phyloP scores from a whole-genome alignment of 2,329 filamentous ascomycete genomes.

The Xylaria sp. region DNA sequence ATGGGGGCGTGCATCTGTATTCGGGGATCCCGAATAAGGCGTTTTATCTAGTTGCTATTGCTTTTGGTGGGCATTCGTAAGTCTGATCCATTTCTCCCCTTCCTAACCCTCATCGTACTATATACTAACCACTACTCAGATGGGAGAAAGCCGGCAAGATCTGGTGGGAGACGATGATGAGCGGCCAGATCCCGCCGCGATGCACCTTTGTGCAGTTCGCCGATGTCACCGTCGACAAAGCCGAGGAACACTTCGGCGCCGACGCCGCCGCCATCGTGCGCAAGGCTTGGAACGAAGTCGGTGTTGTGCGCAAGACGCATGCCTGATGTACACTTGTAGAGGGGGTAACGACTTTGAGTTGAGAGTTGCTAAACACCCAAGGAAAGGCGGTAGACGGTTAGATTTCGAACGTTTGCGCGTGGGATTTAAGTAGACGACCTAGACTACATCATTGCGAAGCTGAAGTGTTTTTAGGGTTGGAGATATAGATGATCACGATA shows the following conservation, averaged over 20 bases:
- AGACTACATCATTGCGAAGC: not conserved
- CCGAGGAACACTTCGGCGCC: constrained; percentile 39
- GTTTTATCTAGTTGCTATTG: constrained; percentile 45
- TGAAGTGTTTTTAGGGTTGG: not conserved
- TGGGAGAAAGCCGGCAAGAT: constrained; percentile 51
- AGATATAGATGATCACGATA: not conserved
- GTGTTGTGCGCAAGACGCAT: constrained; percentile 35
- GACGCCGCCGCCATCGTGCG: constrained; percentile 41
- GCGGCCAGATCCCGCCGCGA: constrained; percentile 36
- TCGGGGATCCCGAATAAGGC: constrained; percentile 55
- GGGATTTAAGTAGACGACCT: not conserved
- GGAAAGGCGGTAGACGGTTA: not conserved
- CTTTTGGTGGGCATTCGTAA: constrained; percentile 43
- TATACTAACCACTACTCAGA: constrained; percentile 23
- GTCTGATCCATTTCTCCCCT: constrained; percentile 5
- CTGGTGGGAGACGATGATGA: constrained; percentile 47
- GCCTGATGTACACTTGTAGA: constrained; percentile 3
- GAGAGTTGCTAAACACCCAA: too few relatives aligned
- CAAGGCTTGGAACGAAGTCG: constrained; percentile 45
- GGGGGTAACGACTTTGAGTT: too few relatives aligned
- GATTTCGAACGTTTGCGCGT: not conserved
- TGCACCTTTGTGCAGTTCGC: constrained; percentile 47
- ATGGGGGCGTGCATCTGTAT: constrained; percentile 51
- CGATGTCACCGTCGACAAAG: constrained; percentile 43
- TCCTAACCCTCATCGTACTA: not conserved